phyloP scores from a whole-genome alignment of 108 stramenopile species.

The Thalassiosira profunda region DNA sequence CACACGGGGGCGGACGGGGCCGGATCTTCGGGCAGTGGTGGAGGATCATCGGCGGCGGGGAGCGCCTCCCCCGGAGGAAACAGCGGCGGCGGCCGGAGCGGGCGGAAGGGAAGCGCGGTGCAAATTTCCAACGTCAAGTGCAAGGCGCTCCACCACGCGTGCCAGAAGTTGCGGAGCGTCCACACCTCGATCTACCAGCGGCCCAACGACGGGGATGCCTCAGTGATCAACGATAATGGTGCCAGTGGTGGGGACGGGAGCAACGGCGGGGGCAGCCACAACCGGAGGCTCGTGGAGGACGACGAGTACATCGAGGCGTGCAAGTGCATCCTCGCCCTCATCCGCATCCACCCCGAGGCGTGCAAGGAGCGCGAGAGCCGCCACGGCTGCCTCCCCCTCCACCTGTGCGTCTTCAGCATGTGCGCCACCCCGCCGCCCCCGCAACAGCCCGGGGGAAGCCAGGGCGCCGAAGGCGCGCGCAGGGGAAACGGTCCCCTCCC shows the following conservation, averaged over 20 bases:
- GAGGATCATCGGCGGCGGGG: slow-evolving; percentile 7
- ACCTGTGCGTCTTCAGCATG: slow-evolving; percentile 88
- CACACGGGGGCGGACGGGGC: not conserved
- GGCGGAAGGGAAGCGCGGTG: slow-evolving; percentile 10
- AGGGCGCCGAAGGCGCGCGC: no score
- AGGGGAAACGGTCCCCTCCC: not conserved
- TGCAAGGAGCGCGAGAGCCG: slow-evolving; percentile 80
- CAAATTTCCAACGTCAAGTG: slow-evolving; percentile 76
- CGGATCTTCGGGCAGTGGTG: no score
- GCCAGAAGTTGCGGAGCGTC: slow-evolving; percentile 81
- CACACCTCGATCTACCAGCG: slow-evolving; percentile 48
- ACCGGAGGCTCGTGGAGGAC: slow-evolving; percentile 34
- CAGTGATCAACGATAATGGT: not conserved
- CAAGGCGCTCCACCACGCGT: slow-evolving; percentile 85
- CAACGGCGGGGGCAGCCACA: not conserved
- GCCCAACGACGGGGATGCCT: slow-evolving; percentile 10
- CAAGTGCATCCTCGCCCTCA: slow-evolving; percentile 70
- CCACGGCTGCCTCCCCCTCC: slow-evolving; percentile 89
- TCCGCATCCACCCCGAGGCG: slow-evolving; percentile 79
- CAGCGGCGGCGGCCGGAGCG: not conserved
- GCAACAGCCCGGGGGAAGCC: no score
- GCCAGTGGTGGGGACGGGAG: not conserved
- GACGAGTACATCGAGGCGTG: slow-evolving; percentile 86
- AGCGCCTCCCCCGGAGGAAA: not conserved
- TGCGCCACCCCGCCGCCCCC: slow-evolving; percentile 62